Conservation (phyloP, 495 filamentous ascomycete species). For the Pyrenopolyporus hunteri region DNA sequence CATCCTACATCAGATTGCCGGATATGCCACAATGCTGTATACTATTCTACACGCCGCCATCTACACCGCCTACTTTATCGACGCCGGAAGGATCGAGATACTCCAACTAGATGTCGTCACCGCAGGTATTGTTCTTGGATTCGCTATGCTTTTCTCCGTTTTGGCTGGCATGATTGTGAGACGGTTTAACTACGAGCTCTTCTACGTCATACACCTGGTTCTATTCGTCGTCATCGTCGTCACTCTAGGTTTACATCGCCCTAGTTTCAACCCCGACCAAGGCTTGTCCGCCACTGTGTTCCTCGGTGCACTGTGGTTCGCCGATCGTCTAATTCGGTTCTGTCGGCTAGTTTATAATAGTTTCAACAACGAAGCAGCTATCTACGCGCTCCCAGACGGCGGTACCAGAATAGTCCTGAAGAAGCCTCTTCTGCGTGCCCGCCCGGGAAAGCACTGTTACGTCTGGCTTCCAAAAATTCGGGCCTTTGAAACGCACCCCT, state of each 20-base stretch:
- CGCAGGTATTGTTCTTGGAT: slow-evolving; percentile 56
- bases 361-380: slow-evolving; percentile 59
- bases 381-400: slow-evolving; percentile 61
- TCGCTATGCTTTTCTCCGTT: slow-evolving; percentile 50
- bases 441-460: slow-evolving; percentile 66
- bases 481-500: slow-evolving; percentile 64
- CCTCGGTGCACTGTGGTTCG: slow-evolving; percentile 55
- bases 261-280: slow-evolving; percentile 47
- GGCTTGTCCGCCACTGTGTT: slow-evolving; percentile 53
- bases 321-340: slow-evolving; percentile 59
- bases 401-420: slow-evolving; percentile 62
- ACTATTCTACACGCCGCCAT: slow-evolving; percentile 53
- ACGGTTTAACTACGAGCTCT: slow-evolving; percentile 60
- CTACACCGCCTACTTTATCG: slow-evolving; percentile 51
- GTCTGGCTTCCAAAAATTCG: slow-evolving; percentile 65
- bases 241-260: slow-evolving; percentile 60
- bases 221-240: slow-evolving; percentile 59
- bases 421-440: slow-evolving; percentile 50
- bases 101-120: slow-evolving; percentile 50
- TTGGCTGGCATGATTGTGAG: slow-evolving; percentile 50
- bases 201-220: slow-evolving; percentile 61
- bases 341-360: slow-evolving; percentile 55
- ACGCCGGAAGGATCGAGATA: slow-evolving; percentile 27
- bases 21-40: slow-evolving; percentile 58
- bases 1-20: slow-evolving; percentile 62